Conservation (phyloP, 257 asterid genomes). For the Solanum chmielewskii region DNA sequence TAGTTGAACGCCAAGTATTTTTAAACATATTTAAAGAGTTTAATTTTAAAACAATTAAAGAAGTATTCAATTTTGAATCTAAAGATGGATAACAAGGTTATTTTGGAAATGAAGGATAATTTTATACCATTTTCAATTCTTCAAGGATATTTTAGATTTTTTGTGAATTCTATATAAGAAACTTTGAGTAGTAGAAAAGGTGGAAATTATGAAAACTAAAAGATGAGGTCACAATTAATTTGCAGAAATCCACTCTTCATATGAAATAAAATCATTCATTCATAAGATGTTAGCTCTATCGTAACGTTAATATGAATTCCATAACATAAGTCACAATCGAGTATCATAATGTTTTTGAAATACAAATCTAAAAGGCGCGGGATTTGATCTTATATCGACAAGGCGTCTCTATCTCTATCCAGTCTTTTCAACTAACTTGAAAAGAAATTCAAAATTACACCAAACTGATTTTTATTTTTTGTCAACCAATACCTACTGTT, state of each 20-base stretch:
- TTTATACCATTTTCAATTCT: too few species aligned
- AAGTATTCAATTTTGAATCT: too few species aligned
- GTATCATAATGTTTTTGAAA: not conserved
- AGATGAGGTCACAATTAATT: not conserved
- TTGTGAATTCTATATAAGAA: not conserved
- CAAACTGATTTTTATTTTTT: not conserved
- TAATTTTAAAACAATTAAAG: too few species aligned
- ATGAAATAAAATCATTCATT: too few species aligned
- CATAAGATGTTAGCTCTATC: not conserved
- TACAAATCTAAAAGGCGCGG: not conserved
- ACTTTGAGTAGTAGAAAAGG: not conserved
- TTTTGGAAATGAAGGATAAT: too few species aligned
- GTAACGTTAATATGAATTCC: not conserved
- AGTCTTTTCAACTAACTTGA: not conserved
- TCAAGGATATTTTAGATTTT: too few species aligned
- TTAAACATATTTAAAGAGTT: too few species aligned
- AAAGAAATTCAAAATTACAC: not conserved
- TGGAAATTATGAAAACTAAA: not conserved
- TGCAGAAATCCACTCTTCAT: not conserved
- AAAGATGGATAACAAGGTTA: too few species aligned
- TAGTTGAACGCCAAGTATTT: too few species aligned
- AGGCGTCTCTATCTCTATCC: not conserved
- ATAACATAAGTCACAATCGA: not conserved
- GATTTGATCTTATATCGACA: not conserved
- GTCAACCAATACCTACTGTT: not conserved